Conservation (phyloP, 2,329 filamentous ascomycete genomes). For the Aspergillus carbonarius region DNA sequence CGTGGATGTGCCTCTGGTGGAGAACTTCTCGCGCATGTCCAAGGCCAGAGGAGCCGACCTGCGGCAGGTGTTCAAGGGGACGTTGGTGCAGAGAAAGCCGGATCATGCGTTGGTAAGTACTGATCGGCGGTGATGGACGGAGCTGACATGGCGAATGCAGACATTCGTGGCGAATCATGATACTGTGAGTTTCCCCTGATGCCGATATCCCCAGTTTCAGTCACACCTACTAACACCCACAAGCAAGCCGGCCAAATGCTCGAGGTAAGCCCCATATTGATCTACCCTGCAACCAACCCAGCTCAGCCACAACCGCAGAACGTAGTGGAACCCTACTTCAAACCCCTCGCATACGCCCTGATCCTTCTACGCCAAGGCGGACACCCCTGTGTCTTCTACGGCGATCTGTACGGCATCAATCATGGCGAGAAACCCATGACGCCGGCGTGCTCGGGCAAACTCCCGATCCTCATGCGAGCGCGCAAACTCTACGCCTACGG, state of each 20-base stretch:
- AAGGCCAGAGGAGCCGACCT: slow-evolving; percentile 59
- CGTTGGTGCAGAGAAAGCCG: slow-evolving; percentile 56
- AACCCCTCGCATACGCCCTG: slow-evolving; percentile 8
- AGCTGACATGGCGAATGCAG: slow-evolving; percentile 46
- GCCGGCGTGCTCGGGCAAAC: not conserved
- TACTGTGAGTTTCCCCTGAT: slow-evolving; percentile 45
- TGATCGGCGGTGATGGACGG: not conserved
- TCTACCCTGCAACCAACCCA: not conserved
- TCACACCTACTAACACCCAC: not conserved
- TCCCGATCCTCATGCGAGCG: not conserved
- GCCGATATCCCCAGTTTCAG: too few species aligned
- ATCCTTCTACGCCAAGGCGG: slow-evolving; percentile 11
- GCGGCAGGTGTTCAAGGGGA: slow-evolving; percentile 61
- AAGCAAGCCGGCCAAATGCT: slow-evolving; percentile 18
- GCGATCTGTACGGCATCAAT: slow-evolving; percentile 9
- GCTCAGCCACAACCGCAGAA: not conserved
- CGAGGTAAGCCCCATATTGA: slow-evolving; percentile 30
- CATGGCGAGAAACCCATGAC: not conserved
- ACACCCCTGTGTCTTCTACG: slow-evolving; percentile 8
- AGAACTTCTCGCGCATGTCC: slow-evolving; percentile 59
- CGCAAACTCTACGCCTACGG: slow-evolving; percentile 7
- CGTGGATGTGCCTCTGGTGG: slow-evolving; percentile 63
- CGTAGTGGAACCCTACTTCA: not conserved
- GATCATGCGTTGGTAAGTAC: slow-evolving; percentile 56
- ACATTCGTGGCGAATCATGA: slow-evolving; percentile 74